Evolutionary conservation across 345 rosid species (phyloP).

Genomic region (Salix dunnii): DNA sequence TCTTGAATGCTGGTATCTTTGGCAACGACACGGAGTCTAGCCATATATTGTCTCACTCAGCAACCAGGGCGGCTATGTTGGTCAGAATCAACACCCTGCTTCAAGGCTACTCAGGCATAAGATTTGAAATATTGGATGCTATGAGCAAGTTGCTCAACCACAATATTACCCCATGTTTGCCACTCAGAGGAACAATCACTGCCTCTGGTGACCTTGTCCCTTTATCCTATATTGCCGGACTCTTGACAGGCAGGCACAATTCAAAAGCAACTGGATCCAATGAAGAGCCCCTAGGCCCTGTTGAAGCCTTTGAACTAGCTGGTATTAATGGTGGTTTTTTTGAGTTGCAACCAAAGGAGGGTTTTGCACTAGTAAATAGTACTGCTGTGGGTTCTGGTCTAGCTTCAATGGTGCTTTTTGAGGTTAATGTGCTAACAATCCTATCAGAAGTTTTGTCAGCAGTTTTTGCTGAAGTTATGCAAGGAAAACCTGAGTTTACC

Average conservation of each 20-base stretch:
- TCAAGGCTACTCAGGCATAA: slow-evolving; percentile 28
- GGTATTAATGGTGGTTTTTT: slow-evolving; percentile 24
- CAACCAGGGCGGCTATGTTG: slow-evolving; percentile 27
- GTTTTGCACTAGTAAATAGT: slow-evolving; percentile 30
- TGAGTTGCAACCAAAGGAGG: slow-evolving; percentile 30
- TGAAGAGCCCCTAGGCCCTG: slow-evolving; percentile 6
- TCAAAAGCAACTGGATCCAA: slow-evolving; percentile 18
- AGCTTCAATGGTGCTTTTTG: slow-evolving; percentile 30
- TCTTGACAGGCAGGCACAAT: slow-evolving; percentile 24
- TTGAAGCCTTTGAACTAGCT: slow-evolving; percentile 19
- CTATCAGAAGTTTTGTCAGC: slow-evolving; percentile 29
- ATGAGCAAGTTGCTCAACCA: slow-evolving; percentile 23
- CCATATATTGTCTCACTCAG: slow-evolving; percentile 19
- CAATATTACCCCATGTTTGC: slow-evolving; percentile 22
- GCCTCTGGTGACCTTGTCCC: slow-evolving; percentile 29
- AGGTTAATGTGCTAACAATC: slow-evolving; percentile 22
- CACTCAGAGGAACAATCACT: slow-evolving; percentile 21
- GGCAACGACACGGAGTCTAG: slow-evolving; percentile 17
- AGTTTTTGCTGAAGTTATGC: slow-evolving; percentile 34
- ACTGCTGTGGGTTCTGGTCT: slow-evolving; percentile 33
- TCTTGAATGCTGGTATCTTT: slow-evolving; percentile 32
- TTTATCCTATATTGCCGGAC: slow-evolving; percentile 23
- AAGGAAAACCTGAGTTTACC: slow-evolving; percentile 31
- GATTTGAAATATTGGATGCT: slow-evolving; percentile 27
- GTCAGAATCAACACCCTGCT: slow-evolving; percentile 27